Evolutionary conservation across 1,284 basidiomycete genomes (phyloP).

Genomic region (Cryptococcus depauperatus): DNA sequence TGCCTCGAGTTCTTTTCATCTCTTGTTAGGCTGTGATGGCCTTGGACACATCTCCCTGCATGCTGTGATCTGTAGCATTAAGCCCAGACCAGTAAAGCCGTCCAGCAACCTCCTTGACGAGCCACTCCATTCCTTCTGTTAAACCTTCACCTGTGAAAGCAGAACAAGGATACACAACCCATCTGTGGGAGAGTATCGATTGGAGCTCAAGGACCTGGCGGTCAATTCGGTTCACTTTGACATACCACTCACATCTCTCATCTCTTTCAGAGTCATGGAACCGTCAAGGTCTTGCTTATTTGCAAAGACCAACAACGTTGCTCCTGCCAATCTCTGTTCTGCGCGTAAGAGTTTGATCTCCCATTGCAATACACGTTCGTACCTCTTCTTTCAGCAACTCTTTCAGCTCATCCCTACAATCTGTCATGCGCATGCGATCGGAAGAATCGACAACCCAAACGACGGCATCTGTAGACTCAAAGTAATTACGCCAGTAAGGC

Average conservation of each 20-base stretch:
- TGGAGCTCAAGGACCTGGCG: slow-evolving; percentile 69
- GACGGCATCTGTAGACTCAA: slow-evolving; percentile 94
- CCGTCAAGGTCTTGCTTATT: slow-evolving; percentile 96
- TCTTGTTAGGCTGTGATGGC: too few relatives aligned
- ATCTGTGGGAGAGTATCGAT: slow-evolving; percentile 74
- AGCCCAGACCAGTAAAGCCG: slow-evolving; percentile 47
- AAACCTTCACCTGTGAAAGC: slow-evolving; percentile 83
- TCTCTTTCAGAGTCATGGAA: slow-evolving; percentile 72
- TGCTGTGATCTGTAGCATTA: not conserved
- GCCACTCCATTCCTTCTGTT: slow-evolving; percentile 81
- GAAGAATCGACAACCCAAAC: slow-evolving; percentile 98
- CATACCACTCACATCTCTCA: slow-evolving; percentile 68
- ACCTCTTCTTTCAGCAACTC: slow-evolving; percentile 86
- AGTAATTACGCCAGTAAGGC: slow-evolving; percentile 99
- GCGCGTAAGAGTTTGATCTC: not conserved
- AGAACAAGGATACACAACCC: slow-evolving; percentile 86
- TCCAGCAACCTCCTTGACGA: slow-evolving; percentile 80
- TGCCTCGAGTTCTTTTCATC: too few relatives aligned
- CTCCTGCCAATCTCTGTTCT: slow-evolving; percentile 74
- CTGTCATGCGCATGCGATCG: slow-evolving; percentile 77
- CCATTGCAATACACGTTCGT: slow-evolving; percentile 37
- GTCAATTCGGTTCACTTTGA: too few relatives aligned
- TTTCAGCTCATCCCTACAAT: slow-evolving; percentile 81
- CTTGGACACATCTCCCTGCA: too few relatives aligned
- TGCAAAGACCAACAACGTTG: slow-evolving; percentile 92